Base-by-base conservation (phyloP, 352 stramenopile species). In the Pythium periplocum region DNA sequence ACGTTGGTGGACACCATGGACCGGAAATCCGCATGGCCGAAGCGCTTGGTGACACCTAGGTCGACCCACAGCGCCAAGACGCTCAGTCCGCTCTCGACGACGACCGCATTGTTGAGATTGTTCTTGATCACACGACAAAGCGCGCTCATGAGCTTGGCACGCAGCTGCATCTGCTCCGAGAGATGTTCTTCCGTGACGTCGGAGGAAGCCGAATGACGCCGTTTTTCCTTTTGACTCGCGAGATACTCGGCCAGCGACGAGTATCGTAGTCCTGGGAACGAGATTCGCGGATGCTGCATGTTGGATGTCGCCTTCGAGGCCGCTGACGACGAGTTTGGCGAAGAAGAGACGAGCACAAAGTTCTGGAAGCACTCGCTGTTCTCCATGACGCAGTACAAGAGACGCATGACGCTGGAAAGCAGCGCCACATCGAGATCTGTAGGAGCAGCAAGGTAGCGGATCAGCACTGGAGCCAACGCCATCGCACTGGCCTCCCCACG, bases 101-200 rank as follows among this genome's bases (percentile, higher is more conserved):
- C 52, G 4, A 40, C 40, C 1, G 55, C 40, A 7, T 65, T 39
- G 38, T 62, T 64, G 31, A 53, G 26, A 49, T 71, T 65, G 53
- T 69, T 71, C 30, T 65, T 47, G 36, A 68, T 66, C 11, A 71
- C 59, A n/a, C 64, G 59, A 43, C 64, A 71, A 8, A 71, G 31
- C n/a, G 59, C 64, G 32, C 44, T 62, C 8, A 71, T 45, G 5
- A 71, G 55, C 39, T 71, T 64, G 40, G 64, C 26, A 2, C 55
- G 59, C 42, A 61, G 40, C 41, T 69, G 61, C 48, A 61, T 61
- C 9, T 47, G 50, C 33, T 64, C 55, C 6, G 61, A 44, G 3
- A 64, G 55, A 6, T 69, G 47, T 4, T 64, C 41, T 12, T 67
- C 53, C 41, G 59, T 35, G 0, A 39, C 59, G n/a, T 57, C 42